phyloP scores from a whole-genome alignment of 768 basidiomycete species.

The Boletellus ananas region DNA sequence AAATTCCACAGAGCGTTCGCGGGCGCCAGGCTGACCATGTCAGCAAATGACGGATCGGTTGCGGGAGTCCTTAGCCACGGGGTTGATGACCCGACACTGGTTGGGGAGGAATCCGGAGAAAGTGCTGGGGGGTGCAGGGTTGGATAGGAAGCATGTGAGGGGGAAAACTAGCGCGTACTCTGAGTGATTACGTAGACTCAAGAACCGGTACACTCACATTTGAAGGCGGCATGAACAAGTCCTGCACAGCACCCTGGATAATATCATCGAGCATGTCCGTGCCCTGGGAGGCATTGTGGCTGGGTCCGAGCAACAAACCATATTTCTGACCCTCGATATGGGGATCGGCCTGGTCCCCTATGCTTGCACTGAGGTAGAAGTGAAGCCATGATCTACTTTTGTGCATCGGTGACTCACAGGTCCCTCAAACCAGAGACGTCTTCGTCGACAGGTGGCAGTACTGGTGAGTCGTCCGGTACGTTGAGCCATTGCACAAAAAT shows the following conservation, averaged over 20 bases:
- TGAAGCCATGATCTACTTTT: conserved; percentile 7
- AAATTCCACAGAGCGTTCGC: conserved; percentile 1
- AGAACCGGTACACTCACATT: conserved; percentile 10
- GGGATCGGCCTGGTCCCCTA: background rate
- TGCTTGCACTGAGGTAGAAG: background rate
- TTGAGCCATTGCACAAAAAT: conserved; percentile 15
- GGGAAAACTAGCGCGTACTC: conserved; percentile 2
- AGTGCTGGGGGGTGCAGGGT: conserved; percentile 11
- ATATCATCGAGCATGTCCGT: background rate
- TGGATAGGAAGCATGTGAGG: background rate
- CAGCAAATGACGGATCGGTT: background rate
- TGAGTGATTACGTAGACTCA: background rate
- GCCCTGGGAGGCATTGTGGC: background rate
- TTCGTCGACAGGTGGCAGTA: conserved; percentile 24
- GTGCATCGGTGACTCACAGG: conserved; percentile 16
- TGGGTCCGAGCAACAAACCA: conserved; percentile 14
- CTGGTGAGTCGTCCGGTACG: conserved; percentile 12
- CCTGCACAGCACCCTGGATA: background rate
- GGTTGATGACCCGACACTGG: conserved; percentile 21
- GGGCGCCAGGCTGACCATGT: background rate
- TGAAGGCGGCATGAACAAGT: background rate
- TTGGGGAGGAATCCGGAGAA: conserved; percentile 26
- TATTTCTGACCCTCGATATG: background rate
- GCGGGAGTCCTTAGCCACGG: conserved; percentile 20
- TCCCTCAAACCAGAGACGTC: conserved; percentile 13